Base-by-base conservation (phyloP, 768 basidiomycete species). In the Leccinum longicurvipes region DNA sequence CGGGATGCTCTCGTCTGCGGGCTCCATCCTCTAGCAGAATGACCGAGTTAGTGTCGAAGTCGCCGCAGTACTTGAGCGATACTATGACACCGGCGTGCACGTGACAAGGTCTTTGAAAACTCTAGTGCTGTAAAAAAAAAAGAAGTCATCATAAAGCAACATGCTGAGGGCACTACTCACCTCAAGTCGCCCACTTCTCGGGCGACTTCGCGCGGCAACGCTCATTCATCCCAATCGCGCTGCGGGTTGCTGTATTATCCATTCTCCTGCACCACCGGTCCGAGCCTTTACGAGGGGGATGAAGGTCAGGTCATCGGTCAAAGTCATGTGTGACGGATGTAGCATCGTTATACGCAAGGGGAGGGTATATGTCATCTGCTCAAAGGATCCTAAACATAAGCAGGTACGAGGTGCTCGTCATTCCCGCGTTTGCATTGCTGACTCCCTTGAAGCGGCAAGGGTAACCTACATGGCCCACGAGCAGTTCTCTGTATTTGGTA, bases 251-350 rank as follows among this genome's bases (percentile, higher is more conserved):
- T 60, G 64, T 41, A 25, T 58, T 24, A 24, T 59, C 9, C 60
- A 49, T 15, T 25, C 50, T 29, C 17, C 55, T 47, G 25, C 41
- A 15, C 47, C 51, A 29, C 55, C 67, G 31, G 63, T 68, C 41
- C 77, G 78, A 10, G 59, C 70, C 7, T 67, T 82, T 21, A 70
- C 79, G n/a, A 75, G 89, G 63, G 93, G 93, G 47, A 95, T 97
- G 91, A 99, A 99, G 78, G 94, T 98, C 56, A 85, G 96, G 60
- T 89, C 91, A 23, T 92, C 92, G 4, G 91, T 98, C 63, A 97
- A 95, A 77, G 75, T 84, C 51, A 90, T 96, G 84, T 99, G 96
- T 72, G 93, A 94, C 58, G 92, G 93, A 12, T 99, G 96, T 75
- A 85, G 78, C 61, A 76, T 96, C 47, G 96, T 98, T 32, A 82